A percentile compares a stretch with the other conserved stretches of the same genome.
phyloP scores from a whole-genome alignment of 192 early-diverging fungal species.

The Diversispora epigaea region DNA sequence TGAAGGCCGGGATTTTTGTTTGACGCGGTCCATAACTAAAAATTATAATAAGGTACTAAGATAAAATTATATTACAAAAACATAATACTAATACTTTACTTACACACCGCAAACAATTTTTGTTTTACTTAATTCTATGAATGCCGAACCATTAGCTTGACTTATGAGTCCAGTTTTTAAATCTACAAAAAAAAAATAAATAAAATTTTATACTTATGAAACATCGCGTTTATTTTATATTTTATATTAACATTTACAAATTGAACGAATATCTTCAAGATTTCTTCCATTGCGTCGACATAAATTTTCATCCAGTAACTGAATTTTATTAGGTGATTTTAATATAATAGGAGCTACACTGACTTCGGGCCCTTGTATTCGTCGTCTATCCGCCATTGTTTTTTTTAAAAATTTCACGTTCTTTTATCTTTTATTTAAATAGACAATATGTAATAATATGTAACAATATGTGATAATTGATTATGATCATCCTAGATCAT shows the following conservation, averaged over 20 bases:
- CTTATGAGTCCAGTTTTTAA: conserved; percentile 68
- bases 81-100: conserved; percentile 26
- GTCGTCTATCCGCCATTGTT: conserved; percentile 44
- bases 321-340: conserved; percentile 38
- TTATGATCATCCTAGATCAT: too few species aligned
- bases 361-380: conserved; percentile 54
- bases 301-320: conserved; percentile 32
- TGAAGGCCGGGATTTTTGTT: conserved; percentile 46
- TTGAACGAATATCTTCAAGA: conserved; percentile 54
- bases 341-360: conserved; percentile 51
- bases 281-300: conserved; percentile 49
- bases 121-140: conserved; percentile 67
- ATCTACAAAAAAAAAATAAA: conserved; percentile 41
- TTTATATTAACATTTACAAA: conserved; percentile 44
- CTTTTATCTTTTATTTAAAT: too few species aligned
- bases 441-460: too few species aligned
- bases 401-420: too few species aligned
- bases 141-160: conserved; percentile 77
- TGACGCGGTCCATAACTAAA: conserved; percentile 72
- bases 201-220: neutral
- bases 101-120: conserved; percentile 82
- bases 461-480: too few species aligned
- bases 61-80: neutral
- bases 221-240: neutral
- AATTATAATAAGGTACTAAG: neutral